Percentiles rank a stretch among this genome's conserved stretches.
Conservation (phyloP, 2,329 filamentous ascomycete genomes). For the Moelleriella libera region DNA sequence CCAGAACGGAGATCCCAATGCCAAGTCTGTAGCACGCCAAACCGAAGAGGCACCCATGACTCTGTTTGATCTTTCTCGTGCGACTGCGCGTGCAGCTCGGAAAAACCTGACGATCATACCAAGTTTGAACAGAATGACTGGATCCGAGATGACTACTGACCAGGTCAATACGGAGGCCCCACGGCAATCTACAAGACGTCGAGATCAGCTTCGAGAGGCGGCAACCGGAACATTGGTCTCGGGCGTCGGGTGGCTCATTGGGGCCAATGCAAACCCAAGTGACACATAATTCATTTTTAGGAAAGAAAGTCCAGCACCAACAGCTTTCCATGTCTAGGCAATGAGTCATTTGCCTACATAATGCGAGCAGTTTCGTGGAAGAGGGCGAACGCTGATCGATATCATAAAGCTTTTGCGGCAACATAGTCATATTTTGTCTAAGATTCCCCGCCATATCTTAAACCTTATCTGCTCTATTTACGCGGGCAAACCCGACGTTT, state of each 20-base stretch:
- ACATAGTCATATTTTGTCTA: too few relatives aligned
- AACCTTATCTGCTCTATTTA: too few relatives aligned
- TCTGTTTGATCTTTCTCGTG: slow-evolving; percentile 48
- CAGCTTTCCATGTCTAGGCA: too few relatives aligned
- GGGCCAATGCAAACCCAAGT: slow-evolving; percentile 26
- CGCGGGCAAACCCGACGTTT: too few relatives aligned
- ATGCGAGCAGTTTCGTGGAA: too few relatives aligned
- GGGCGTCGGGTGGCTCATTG: slow-evolving; percentile 54
- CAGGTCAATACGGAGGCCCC: slow-evolving; percentile 4
- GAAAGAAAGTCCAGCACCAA: too few relatives aligned
- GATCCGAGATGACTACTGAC: neutral
- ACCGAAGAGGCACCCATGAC: slow-evolving; percentile 48
- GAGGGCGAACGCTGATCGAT: too few relatives aligned
- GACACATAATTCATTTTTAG: neutral
- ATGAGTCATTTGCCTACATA: too few relatives aligned
- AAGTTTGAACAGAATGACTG: slow-evolving; percentile 25
- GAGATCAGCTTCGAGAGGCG: slow-evolving; percentile 55
- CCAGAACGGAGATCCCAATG: slow-evolving; percentile 17
- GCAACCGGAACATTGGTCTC: slow-evolving; percentile 54
- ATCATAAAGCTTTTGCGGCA: too few relatives aligned
- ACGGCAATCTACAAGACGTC: slow-evolving; percentile 42
- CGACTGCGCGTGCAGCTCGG: slow-evolving; percentile 44
- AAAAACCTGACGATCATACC: slow-evolving; percentile 43
- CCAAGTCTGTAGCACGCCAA: slow-evolving; percentile 18
- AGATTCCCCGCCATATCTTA: too few relatives aligned